phyloP scores from a whole-genome alignment of 495 filamentous ascomycete species.

The Cetradonia linearis region DNA sequence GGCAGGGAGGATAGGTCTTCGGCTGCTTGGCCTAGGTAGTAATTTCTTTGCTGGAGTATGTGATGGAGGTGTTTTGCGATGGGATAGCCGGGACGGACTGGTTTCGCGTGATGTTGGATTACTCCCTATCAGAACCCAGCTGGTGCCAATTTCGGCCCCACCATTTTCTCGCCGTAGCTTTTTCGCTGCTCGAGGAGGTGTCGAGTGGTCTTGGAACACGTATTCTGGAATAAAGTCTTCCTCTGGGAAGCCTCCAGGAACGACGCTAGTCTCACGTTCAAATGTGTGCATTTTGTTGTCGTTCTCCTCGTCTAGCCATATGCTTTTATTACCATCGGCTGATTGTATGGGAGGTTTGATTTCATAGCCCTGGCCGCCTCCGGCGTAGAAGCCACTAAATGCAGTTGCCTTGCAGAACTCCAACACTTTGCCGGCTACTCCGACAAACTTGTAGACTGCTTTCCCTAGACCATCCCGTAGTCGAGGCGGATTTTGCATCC shows the following conservation, averaged over 20 bases:
- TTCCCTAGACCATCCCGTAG: slow-evolving; percentile 34
- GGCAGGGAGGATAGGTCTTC: slow-evolving; percentile 28
- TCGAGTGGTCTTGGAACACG: slow-evolving; percentile 29
- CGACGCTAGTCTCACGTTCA: slow-evolving; percentile 5
- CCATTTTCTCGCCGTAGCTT: slow-evolving; percentile 30
- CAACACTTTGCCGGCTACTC: slow-evolving; percentile 58
- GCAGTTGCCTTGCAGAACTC: slow-evolving; percentile 66
- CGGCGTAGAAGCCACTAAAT: slow-evolving; percentile 77
- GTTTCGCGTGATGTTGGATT: slow-evolving; percentile 19
- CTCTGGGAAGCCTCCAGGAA: slow-evolving; percentile 40
- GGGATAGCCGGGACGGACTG: slow-evolving; percentile 24
- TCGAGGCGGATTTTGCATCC: slow-evolving; percentile 4
- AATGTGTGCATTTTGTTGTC: slow-evolving; percentile 11
- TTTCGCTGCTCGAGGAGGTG: slow-evolving; percentile 20
- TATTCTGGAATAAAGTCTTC: slow-evolving; percentile 31
- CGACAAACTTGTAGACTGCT: slow-evolving; percentile 47
- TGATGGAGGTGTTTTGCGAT: slow-evolving; percentile 26
- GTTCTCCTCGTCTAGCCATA: slow-evolving; percentile 30
- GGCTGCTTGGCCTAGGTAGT: slow-evolving; percentile 26
- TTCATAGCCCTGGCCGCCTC: slow-evolving; percentile 63
- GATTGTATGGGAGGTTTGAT: slow-evolving; percentile 26
- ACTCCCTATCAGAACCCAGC: slow-evolving; percentile 62
- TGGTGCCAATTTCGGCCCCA: slow-evolving; percentile 49
- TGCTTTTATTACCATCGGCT: slow-evolving; percentile 20
- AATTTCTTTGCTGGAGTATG: background rate